phyloP scores from a whole-genome alignment of 441 rosid genomes.

The Pelargonium citronellum region DNA sequence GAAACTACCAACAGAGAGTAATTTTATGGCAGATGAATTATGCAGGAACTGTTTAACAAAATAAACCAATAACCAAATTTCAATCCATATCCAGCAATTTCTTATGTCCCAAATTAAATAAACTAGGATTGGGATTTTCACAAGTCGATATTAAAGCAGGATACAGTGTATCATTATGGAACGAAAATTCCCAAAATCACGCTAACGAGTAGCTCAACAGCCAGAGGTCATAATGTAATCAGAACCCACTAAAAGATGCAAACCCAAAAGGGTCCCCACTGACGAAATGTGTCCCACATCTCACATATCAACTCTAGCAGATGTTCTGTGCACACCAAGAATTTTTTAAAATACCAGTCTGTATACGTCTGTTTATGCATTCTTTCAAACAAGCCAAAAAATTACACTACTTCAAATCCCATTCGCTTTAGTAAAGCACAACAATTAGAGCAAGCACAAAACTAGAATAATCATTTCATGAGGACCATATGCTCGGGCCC shows the following conservation, averaged over 20 bases:
- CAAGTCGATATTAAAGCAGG: no score
- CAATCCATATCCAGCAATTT: not conserved
- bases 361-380: not conserved
- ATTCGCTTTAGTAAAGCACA: not conserved
- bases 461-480: not conserved
- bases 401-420: no score
- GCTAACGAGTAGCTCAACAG: no score
- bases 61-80: slow-evolving; percentile 1
- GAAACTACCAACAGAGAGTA: not conserved
- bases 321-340: no score
- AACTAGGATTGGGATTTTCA: no score
- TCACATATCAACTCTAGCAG: no score
- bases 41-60: not conserved
- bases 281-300: not conserved
- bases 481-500: not conserved
- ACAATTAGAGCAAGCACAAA: not conserved
- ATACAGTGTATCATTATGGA: no score
- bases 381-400: not conserved
- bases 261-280: not conserved
- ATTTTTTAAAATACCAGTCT: no score
- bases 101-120: not conserved
- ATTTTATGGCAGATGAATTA: no score
- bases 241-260: not conserved
- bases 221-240: no score
- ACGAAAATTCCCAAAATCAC: no score